Evolutionary conservation across 2,329 filamentous ascomycete genomes (phyloP), one percentile per base, ranked within the genome.

Genomic region (Chaetomium sp.): DNA sequence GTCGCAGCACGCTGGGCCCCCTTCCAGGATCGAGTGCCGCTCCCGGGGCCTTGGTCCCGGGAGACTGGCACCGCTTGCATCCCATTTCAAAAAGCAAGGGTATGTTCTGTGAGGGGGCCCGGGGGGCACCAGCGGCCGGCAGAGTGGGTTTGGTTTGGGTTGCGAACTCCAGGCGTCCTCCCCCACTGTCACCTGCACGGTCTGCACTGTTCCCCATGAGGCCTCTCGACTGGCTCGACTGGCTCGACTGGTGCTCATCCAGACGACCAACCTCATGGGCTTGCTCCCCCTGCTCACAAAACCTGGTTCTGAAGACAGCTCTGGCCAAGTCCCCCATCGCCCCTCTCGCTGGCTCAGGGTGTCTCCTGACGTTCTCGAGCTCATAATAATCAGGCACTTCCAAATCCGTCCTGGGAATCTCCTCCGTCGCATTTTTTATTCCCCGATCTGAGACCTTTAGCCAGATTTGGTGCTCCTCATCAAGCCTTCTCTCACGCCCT

Each of bases 1-100:
- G 19, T 27, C 19, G 19, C 19, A 27, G 19, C 19, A 27, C 19
- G 19, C 19, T 27, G 19, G 19, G 19, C 19, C 19, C 19, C 19
- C 19, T 27, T 27, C 19, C 19, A 27, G 19, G 19, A 42, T n/a
- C 40, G 40, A 11, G 11, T 48, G 33, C 45, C 34, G 34, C 19
- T 53, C 36, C 50, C 50, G 47, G 34, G 42, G 45, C 42, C 50
- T 33, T 53, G 37, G 51, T 19, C 14, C 50, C 34, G 42, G 50
- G 36, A 53, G 7, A 34, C 9, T 42, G 34, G 49, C 49, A 38
- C 14, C 47, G 6, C 42, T 27, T 44, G 5, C 14, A 19, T 7
- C 19, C 19, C 19, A 27, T 27, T 27, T 27, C 9, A 32, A 7
- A 37, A 38, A 33, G 11, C 40, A 36, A 33, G 6, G 9, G 41